phyloP scores from a whole-genome alignment of 129 eudicot species.

The Scalesia atractyloides region DNA sequence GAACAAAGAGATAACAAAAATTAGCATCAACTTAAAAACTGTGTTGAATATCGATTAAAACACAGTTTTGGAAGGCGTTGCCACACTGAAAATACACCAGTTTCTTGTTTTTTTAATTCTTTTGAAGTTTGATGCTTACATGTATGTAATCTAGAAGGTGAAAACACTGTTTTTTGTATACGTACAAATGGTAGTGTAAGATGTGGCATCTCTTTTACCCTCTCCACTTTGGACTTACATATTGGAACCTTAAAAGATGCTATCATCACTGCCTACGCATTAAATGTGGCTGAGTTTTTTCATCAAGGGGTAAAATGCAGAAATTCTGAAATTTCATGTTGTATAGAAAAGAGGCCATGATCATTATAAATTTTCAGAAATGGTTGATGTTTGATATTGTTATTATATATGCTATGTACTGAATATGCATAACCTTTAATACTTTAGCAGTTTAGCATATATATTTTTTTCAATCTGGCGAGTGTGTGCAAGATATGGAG shows the following conservation, averaged over 20 bases:
- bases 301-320: not conserved
- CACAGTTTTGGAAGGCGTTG: not conserved
- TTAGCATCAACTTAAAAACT: no score
- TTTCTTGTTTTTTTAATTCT: not conserved
- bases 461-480: not conserved
- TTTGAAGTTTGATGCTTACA: not conserved
- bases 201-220: conserved; percentile 25
- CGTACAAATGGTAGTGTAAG: conserved; percentile 22
- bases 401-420: no score
- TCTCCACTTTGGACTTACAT: conserved; percentile 1
- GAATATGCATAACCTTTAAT: no score
- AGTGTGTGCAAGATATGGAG: not conserved
- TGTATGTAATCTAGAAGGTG: conserved; percentile 13
- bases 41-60: no score
- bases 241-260: conserved; percentile 8
- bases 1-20: no score
- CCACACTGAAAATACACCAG: conserved; percentile 26
- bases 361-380: not conserved
- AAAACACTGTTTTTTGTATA: not conserved
- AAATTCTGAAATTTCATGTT: not conserved
- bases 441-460: no score
- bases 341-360: conserved; percentile 10
- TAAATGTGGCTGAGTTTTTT: conserved; percentile 11
- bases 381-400: no score
- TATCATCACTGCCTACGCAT: not conserved